Evolutionary conservation across 2,329 filamentous ascomycete genomes (phyloP), one percentile per base, ranked within the genome.

Genomic region (Ceratocystis eucalypticola): DNA sequence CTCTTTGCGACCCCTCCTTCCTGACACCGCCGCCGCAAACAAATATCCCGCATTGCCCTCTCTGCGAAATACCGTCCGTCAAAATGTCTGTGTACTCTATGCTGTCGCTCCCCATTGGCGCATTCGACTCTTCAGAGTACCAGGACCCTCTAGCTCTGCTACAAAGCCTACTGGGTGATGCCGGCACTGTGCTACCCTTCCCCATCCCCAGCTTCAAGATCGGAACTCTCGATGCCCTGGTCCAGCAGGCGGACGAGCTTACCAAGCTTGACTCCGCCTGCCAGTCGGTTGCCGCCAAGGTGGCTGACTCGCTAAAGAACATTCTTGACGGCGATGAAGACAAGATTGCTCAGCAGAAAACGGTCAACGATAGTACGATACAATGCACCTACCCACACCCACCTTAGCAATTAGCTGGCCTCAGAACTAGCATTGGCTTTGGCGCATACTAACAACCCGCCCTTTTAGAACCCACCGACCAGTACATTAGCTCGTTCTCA

Each of bases 171-270:
- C 80, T 84, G 62, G 78, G 84, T 67, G 89, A 96, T 72, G 86
- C 89, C 75, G 91, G 88, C 74, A 84, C 83, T 64, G 87, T 91
- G 59, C 79, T 85, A 64, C 85, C 86, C 1, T 96, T 97, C 74
- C 79, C 84, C 66, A 88, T 97, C 69, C 94, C 94, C 22, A 88
- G 91, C 70, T 96, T 99, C 83, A 99, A 97, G 80, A 96, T 99
- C 75, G 94, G 94, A 67, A 96, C 94, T 0, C 82, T 99, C 46
- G 94, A 99, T 78, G 91, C 89, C 48, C 82, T 99, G 67, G 91
- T 99, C 57, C 90, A 96, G 77, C 93, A 99, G 77, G 94, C 94
- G 66, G 94, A 99, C 74, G 94, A 97, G 73, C 80, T 99, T 65
- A 83, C 87, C 68, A 97, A 96, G 84, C 85, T 97, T 64, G 90